phyloP scores from a whole-genome alignment of 1,139 yeast species.

The Suhomyces panamericanus region DNA sequence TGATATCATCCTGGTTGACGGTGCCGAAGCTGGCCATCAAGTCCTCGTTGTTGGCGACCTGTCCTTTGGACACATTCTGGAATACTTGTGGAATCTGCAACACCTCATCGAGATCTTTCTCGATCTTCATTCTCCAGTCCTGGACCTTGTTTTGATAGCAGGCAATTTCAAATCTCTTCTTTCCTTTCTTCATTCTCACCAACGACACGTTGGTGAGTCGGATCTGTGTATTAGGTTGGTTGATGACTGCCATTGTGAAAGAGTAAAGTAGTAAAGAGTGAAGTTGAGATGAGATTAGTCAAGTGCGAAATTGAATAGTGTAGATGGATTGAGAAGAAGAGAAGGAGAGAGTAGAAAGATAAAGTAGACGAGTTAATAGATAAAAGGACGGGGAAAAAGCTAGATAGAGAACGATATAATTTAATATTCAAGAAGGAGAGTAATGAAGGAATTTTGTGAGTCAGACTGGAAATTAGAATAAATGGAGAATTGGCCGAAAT shows the following conservation, averaged over 20 bases:
- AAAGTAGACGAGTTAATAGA: too few relatives aligned
- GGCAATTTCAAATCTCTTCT: constrained; percentile 90
- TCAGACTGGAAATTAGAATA: too few relatives aligned
- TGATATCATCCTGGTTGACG: constrained; percentile 70
- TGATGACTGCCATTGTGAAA: constrained; percentile 56
- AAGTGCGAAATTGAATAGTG: neutral
- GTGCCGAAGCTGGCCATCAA: constrained; percentile 72
- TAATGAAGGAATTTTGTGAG: too few relatives aligned
- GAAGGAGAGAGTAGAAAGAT: neutral
- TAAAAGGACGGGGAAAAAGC: too few relatives aligned
- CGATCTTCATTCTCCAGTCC: constrained; percentile 87
- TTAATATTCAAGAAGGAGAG: too few relatives aligned
- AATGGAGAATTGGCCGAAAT: too few relatives aligned
- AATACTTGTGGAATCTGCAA: constrained; percentile 95
- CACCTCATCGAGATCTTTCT: constrained; percentile 93
- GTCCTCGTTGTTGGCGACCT: constrained; percentile 88
- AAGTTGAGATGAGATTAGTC: neutral
- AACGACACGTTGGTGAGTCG: constrained; percentile 91
- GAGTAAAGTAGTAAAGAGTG: neutral
- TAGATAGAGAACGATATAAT: too few relatives aligned
- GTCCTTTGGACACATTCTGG: constrained; percentile 90
- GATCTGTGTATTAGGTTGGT: constrained; percentile 88
- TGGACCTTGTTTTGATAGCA: constrained; percentile 97
- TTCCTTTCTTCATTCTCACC: constrained; percentile 86
- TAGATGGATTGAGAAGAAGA: neutral